Evolutionary conservation across 1,284 basidiomycete genomes (phyloP).

Genomic region (Golubevia sp.): DNA sequence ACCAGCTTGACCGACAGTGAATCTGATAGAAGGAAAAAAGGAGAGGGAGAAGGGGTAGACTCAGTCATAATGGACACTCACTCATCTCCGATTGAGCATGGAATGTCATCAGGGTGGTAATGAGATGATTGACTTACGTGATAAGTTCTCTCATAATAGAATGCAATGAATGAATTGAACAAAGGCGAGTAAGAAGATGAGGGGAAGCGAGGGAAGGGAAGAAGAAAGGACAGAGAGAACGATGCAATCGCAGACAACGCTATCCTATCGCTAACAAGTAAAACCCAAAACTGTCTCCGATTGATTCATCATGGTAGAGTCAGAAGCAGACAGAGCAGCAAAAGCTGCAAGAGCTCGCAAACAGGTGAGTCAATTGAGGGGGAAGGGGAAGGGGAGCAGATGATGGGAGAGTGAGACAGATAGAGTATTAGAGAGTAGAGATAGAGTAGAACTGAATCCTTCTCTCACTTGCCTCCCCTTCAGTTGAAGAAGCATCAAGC

Average conservation of each 20-base stretch:
- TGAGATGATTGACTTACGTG: neutral
- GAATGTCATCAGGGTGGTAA: neutral
- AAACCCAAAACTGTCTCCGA: neutral
- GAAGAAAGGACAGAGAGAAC: neutral
- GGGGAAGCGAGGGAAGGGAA: neutral
- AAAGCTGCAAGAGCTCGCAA: conserved; percentile 34
- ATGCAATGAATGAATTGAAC: neutral
- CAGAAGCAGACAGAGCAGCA: conserved; percentile 27
- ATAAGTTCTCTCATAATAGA: conserved; percentile 1
- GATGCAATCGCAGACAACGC: neutral
- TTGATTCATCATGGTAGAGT: conserved; percentile 21
- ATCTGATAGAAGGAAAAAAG: conserved; percentile 10
- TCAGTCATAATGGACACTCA: too few relatives aligned
- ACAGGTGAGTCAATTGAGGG: neutral
- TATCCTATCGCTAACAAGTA: neutral
- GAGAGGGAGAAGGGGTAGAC: too few relatives aligned
- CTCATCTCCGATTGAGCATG: too few relatives aligned
- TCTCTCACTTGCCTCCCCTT: neutral
- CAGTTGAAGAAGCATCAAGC: conserved; percentile 44
- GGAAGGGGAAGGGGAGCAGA: neutral
- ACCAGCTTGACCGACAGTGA: conserved; percentile 54
- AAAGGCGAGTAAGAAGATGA: neutral
- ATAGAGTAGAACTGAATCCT: neutral
- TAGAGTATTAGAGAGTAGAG: too few relatives aligned
- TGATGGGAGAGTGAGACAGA: neutral